These are phyloP conservation scores for Plasmodiophora brassicae DNA, from an alignment of 208 protist species.

Conservation along the genomic window DNA sequence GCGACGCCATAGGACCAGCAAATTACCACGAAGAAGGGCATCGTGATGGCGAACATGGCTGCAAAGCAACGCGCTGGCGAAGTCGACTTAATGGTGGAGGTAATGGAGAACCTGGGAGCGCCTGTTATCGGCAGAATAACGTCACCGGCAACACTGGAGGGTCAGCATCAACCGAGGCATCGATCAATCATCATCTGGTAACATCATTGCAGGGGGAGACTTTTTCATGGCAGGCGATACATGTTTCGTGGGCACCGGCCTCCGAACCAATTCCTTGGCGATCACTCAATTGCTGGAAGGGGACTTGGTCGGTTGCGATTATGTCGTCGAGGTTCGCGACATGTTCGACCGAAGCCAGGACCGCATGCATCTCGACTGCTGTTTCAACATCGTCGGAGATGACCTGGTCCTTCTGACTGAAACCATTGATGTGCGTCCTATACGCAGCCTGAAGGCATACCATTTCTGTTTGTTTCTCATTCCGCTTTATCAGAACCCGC, in stretches of 20 bases:
- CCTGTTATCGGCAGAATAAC: background rate
- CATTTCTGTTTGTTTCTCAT: background rate
- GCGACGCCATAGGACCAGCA: too few relatives aligned
- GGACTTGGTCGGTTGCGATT: background rate
- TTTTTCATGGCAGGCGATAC: conserved; percentile 22
- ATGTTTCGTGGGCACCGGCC: conserved; percentile 17
- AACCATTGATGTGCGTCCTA: background rate
- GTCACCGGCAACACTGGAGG: conserved; percentile 16
- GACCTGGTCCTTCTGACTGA: background rate
- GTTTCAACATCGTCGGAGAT: background rate
- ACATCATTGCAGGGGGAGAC: background rate
- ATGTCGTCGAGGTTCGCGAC: conserved; percentile 19
- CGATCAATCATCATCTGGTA: background rate
- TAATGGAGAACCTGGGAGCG: background rate
- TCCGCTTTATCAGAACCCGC: background rate
- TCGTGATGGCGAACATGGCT: conserved; percentile 26
- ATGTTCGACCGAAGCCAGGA: conserved; percentile 17
- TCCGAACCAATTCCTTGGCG: background rate
- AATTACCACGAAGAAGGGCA: conserved; percentile 12
- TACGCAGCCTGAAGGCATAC: background rate
- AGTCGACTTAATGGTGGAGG: background rate
- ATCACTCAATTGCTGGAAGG: background rate
- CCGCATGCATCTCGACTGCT: conserved; percentile 18
- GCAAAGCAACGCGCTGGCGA: background rate
- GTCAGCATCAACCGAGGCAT: background rate